Evolutionary conservation across 106 monocot species (phyloP), one percentile per base, ranked within the genome.

Genomic region (Posidonia australis): DNA sequence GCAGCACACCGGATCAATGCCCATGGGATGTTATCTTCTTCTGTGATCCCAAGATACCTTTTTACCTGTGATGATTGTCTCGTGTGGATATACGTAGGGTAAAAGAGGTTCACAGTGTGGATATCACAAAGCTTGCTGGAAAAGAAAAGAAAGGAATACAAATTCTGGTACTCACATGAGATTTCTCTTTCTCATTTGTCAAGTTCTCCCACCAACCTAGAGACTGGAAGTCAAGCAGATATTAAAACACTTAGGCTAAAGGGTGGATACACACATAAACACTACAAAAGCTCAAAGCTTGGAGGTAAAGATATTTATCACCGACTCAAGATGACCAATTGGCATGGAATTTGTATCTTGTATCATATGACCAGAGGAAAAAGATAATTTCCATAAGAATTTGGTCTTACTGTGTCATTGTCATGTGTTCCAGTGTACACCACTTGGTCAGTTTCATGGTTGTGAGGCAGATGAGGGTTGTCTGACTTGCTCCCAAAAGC

Each of bases 341-440:
- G 36, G 36, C 5, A 36, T 36, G 36, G 36, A 2, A 7, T 36
- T 36, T 36, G 7, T 36, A 36, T 36, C 36, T 36, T 13, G 48
- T 17, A n/a, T 45, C 13, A 45, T 17, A 16, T 49, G 13, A 21
- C 53, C 53, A 53, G 19, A n/a, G 21, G 9, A 21, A 5, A 12
- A 53, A 53, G 10, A 21, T 20, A 21, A 5, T 13, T 57, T 17
- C 14, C 42, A 3, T 64, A 5, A 46, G 1, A 23, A 46, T 20
- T 14, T 46, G 19, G 46, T 44, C 84, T 81, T 46, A 98, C 96
- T 21, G 98, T 98, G 63, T 98, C 98, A 72, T 98, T 98, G 60
- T 98, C 98, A 70, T 98, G 98, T 18, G 98, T 98, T 65, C 91
- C 98, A 65, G 84, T 91, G 53, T 98, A 98, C 28, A 91, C 98